Percentiles rank a stretch among this genome's conserved stretches.
Conservation (phyloP, 2,329 filamentous ascomycete genomes). For the Paecilomyces niveus region DNA sequence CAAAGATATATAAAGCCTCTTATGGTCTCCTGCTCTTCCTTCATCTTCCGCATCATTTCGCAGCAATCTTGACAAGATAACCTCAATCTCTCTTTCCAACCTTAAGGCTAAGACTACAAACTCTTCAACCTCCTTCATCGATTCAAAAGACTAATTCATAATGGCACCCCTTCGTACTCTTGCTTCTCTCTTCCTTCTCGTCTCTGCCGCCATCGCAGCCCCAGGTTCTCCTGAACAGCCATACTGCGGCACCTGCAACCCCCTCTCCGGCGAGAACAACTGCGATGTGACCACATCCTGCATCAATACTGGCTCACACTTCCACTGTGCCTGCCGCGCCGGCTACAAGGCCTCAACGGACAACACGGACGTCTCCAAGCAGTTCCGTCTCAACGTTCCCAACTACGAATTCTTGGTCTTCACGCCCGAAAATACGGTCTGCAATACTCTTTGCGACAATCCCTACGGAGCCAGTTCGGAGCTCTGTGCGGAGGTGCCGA, state of each 20-base stretch:
- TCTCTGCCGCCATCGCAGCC: conserved; percentile 15
- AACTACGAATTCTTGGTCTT: conserved; percentile 35
- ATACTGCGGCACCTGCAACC: conserved; percentile 32
- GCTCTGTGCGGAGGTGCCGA: conserved; percentile 29
- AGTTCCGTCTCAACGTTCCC: conserved; percentile 32
- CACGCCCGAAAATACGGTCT: conserved; percentile 25
- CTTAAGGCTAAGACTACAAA: background rate
- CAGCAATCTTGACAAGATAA: background rate
- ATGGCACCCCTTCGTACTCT: background rate
- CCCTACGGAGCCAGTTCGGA: conserved; percentile 19
- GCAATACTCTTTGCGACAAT: conserved; percentile 30
- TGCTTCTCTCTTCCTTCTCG: conserved; percentile 16
- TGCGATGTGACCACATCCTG: conserved; percentile 40
- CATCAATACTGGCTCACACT: conserved; percentile 33
- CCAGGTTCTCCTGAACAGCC: conserved; percentile 13
- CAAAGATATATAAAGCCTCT: background rate
- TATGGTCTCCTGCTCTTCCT: background rate
- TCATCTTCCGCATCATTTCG: background rate
- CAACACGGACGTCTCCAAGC: conserved; percentile 21
- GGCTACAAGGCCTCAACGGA: conserved; percentile 30
- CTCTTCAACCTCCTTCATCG: no score
- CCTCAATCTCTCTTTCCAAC: background rate
- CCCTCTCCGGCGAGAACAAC: conserved; percentile 30
- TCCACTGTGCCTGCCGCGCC: conserved; percentile 37
- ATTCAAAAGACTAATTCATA: background rate